Evolutionary conservation across 1,284 basidiomycete genomes (phyloP).

Genomic region (Ceratobasidium theobromae): DNA sequence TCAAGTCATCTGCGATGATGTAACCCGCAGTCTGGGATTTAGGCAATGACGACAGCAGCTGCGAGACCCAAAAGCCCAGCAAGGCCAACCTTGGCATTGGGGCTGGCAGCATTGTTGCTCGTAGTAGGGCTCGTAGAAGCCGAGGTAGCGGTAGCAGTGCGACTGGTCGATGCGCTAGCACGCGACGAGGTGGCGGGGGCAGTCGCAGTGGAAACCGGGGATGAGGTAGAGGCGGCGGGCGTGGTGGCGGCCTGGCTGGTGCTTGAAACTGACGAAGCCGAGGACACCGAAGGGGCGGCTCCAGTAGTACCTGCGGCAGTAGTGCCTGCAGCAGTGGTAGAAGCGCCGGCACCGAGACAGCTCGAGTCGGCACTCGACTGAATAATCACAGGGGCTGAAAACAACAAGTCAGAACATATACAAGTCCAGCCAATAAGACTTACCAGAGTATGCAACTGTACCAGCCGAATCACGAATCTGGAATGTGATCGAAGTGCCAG

Average conservation of each 20-base stretch:
- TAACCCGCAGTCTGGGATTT: too few relatives aligned
- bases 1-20: constrained; percentile 5
- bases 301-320: neutral
- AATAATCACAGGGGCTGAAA: neutral
- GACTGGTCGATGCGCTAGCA: neutral
- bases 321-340: neutral
- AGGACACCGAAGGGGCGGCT: neutral
- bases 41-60: constrained; percentile 20
- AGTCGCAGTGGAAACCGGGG: neutral
- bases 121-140: neutral
- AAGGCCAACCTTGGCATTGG: constrained; percentile 23
- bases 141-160: neutral
- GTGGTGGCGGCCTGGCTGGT: neutral
- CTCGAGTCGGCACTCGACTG: neutral
- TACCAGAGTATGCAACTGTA: neutral
- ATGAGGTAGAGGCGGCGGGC: neutral
- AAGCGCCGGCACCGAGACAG: neutral
- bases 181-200: neutral
- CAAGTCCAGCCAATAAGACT: neutral
- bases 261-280: neutral
- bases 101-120: neutral
- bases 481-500: constrained; percentile 2
- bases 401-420: neutral
- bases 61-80: constrained; percentile 25
- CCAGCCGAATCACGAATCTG: neutral